Evolutionary conservation across 169 alveolate genomes (phyloP).

Genomic region (Babesia ovis): DNA sequence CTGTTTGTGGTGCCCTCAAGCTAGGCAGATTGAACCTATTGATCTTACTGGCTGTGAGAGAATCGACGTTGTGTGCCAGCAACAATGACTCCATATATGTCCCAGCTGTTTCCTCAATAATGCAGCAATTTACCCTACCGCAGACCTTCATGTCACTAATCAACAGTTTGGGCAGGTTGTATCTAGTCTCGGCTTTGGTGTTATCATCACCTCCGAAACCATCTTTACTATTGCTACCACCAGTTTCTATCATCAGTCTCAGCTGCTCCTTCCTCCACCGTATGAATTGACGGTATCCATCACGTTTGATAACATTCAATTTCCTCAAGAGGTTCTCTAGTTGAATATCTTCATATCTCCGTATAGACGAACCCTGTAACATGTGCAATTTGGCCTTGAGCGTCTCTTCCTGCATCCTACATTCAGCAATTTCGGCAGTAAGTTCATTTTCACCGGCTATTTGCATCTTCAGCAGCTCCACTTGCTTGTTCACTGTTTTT

Average conservation of each 20-base stretch:
- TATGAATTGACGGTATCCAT: constrained; percentile 53
- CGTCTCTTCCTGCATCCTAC: constrained; percentile 45
- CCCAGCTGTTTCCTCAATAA: constrained; percentile 61
- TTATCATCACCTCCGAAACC: neutral
- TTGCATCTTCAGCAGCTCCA: constrained; percentile 25
- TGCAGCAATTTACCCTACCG: constrained; percentile 58
- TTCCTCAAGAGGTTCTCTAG: constrained; percentile 57
- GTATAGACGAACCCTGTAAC: constrained; percentile 28
- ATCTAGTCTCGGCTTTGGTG: neutral
- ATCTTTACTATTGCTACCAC: neutral
- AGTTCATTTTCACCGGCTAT: constrained; percentile 40
- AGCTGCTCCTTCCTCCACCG: constrained; percentile 51
- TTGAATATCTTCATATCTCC: constrained; percentile 62
- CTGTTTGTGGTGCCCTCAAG: constrained; percentile 52
- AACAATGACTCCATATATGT: constrained; percentile 58
- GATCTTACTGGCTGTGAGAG: neutral
- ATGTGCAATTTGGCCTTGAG: neutral
- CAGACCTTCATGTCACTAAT: constrained; percentile 62
- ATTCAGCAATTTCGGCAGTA: constrained; percentile 35
- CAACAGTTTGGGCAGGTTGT: constrained; percentile 28
- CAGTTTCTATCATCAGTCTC: neutral
- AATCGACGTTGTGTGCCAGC: neutral
- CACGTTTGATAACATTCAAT: constrained; percentile 55
- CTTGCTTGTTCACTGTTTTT: constrained; percentile 16
- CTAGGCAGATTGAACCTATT: constrained; percentile 57